Evolutionary conservation across 805 yeast species (phyloP), one percentile per base, ranked within the genome.

Genomic region (Jamesozyma hellenica): DNA sequence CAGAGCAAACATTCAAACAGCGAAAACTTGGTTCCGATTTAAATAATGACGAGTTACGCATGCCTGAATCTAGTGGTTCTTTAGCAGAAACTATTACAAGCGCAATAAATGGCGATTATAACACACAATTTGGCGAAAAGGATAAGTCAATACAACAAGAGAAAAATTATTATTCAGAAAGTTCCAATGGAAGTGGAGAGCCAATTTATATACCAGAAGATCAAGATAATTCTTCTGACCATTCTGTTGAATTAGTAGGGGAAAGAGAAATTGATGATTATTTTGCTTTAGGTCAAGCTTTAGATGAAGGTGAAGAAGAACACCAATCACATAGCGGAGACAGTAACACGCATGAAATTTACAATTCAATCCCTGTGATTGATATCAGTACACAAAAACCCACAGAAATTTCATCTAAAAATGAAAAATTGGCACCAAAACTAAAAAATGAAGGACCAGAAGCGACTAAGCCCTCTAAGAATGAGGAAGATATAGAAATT

Each of bases 191-290:
- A 3, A 10, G 11, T n/a, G 11, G 17, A 28, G 17, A 13, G 14
- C 17, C 17, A 28, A 8, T 6, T 8, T 6, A 21, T 8, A 5
- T 6, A 21, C 8, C 23, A 28, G 14, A 28, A 13, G 31, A n/a
- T n/a, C 4, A 14, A 4, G 4, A 4, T n/a, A 13, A 5, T n/a
- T 28, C 31, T 8, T 9, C 46, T 4, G 49, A 44, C 9, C 47
- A 54, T 1, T 59, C 62, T 2, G 25, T 52, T 7, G 39, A 38
- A 38, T 44, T 48, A 7, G 29, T 47, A 6, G 47, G 42, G 16
- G 49, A 43, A 19, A 34, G 43, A 18, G 41, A 29, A 14, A 34
- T 21, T 12, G 48, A 44, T n/a, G 46, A 42, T 4, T 42, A 51
- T 42, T 34, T 36, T 28, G 36, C 42, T 18, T 25, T 39, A 12